These are phyloP conservation scores for Calocybe cyanea DNA, from an alignment of 768 basidiomycete species.

Conservation along the genomic window DNA sequence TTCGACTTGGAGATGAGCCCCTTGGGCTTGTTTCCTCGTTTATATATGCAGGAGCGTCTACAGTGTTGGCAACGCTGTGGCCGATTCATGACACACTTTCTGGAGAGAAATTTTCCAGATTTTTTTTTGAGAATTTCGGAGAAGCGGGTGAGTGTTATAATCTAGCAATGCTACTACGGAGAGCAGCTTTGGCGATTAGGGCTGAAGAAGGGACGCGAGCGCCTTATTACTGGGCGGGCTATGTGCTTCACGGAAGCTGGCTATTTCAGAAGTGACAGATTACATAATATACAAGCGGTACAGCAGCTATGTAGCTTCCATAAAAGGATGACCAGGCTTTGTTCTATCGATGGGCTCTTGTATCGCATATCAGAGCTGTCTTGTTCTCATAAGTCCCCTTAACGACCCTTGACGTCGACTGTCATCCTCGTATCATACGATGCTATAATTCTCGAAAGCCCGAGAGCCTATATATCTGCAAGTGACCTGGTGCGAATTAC, in stretches of 20 bases:
- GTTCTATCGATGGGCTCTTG: too few species aligned
- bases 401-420: too few species aligned
- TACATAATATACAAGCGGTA: background rate
- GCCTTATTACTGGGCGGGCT: conserved; percentile 5
- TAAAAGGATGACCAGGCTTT: too few species aligned
- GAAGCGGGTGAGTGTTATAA: background rate
- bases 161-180: background rate
- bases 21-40: conserved; percentile 1
- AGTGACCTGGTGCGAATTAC: too few species aligned
- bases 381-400: too few species aligned
- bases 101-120: conserved; percentile 1
- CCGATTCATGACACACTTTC: background rate
- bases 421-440: too few species aligned
- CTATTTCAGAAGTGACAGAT: background rate
- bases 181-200: background rate
- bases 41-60: background rate
- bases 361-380: too few species aligned
- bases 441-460: too few species aligned
- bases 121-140: background rate
- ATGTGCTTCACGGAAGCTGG: conserved; percentile 1
- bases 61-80: background rate
- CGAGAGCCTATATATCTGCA: too few species aligned
- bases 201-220: background rate
- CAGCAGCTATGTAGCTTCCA: too few species aligned
- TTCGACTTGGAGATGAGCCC: background rate